Evolutionary conservation across 352 stramenopile species (phyloP).

Genomic region (Globisporangium takayamanum): DNA sequence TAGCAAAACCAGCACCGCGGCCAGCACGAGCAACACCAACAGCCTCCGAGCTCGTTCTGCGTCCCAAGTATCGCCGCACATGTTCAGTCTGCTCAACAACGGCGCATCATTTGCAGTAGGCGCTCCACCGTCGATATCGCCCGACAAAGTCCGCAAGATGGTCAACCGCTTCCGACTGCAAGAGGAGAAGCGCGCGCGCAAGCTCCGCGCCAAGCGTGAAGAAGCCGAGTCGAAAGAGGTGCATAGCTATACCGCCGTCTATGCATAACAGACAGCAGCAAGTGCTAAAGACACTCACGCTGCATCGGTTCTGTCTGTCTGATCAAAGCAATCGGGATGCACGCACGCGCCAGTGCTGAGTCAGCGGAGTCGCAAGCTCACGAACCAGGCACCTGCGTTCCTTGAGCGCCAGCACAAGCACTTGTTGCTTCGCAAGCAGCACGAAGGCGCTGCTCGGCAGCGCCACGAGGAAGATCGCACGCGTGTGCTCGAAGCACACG

Average conservation of each 20-base stretch:
- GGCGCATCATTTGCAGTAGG: too few species aligned
- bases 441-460: slow-evolving; percentile 11
- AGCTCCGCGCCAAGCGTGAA: slow-evolving; percentile 23
- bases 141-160: slow-evolving; percentile 26
- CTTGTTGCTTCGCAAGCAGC: slow-evolving; percentile 20
- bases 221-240: slow-evolving; percentile 17
- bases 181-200: slow-evolving; percentile 28
- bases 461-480: slow-evolving; percentile 22
- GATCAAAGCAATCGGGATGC: slow-evolving; percentile 13
- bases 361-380: slow-evolving; percentile 29
- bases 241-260: too few species aligned
- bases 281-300: too few species aligned
- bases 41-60: slow-evolving; percentile 8
- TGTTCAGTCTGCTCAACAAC: neutral
- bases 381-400: slow-evolving; percentile 31
- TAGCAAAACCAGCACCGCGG: neutral
- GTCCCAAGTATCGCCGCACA: neutral
- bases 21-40: neutral
- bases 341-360: slow-evolving; percentile 30
- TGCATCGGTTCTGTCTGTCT: too few species aligned
- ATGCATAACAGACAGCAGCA: too few species aligned
- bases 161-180: slow-evolving; percentile 29
- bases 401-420: slow-evolving; percentile 26
- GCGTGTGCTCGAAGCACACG: slow-evolving; percentile 27
- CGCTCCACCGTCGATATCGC: slow-evolving; percentile 16